Evolutionary conservation across 495 filamentous ascomycete genomes (phyloP), one percentile per base, ranked within the genome.

Genomic region (Pseudevernia furfuracea): DNA sequence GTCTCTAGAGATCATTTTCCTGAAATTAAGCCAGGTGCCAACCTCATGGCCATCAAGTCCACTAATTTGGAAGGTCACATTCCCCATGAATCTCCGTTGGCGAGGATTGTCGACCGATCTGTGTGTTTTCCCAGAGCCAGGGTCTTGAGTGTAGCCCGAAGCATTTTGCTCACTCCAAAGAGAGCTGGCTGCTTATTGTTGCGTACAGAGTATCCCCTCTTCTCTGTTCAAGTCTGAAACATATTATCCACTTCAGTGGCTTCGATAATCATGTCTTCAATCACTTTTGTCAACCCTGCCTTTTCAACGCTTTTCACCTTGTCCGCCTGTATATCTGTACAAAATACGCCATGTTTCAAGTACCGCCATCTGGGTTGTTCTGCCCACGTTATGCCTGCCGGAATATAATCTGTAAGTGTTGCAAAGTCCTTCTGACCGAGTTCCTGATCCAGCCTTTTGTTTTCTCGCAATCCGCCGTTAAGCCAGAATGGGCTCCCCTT

Each of bases 331-430:
- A 30, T n/a, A 21, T 55, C 52, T 7, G 52, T 55, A 34, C 52
- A 55, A 5, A 55, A 55, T 3, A 55, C 15, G 11, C 30, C 52
- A 11, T 55, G 15, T 34, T 55, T 55, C 30, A 55, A 21, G 30
- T 55, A 55, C 28, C 52, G 52, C 52, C 52, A 55, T 34, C 52
- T 55, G 30, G 52, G 52, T 34, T 55, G 52, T 5, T 55, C 52
- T 19, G 52, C 28, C 52, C 52, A 55, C 2, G 52, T 55, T 34
- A 34, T 17, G 30, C 52, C 52, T 34, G 52, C 52, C 30, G 28
- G 52, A 23, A 59, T 59, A 28, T 46, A 59, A 41, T 41, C 14
- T 21, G 58, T 41, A 25, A 59, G 28, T 17, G 21, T 39, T 25
- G 37, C 58, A 23, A 41, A 41, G 8, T 59, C 58, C 28, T 59